These are phyloP conservation scores for Lichtheimia corymbifera DNA, from an alignment of 371 early-diverging fungal genomes.

Conservation along the genomic window DNA sequence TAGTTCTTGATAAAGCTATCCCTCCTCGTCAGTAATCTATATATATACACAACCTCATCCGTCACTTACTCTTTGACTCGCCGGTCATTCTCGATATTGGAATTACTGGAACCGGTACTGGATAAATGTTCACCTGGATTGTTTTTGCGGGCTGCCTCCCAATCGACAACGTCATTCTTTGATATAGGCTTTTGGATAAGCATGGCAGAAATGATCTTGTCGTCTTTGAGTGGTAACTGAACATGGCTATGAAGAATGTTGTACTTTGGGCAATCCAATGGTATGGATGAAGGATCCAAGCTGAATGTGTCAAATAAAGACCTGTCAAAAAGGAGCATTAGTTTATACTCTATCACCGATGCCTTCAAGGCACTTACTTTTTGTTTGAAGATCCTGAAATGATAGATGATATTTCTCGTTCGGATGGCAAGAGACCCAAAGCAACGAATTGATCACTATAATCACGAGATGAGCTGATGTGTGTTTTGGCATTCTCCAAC, in stretches of 20 bases:
- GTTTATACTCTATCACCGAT: too few relatives aligned
- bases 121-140: background rate
- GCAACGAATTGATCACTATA: slow-evolving; percentile 34
- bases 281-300: slow-evolving; percentile 82
- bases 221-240: slow-evolving; percentile 29
- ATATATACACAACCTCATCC: background rate
- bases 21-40: background rate
- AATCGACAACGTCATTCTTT: slow-evolving; percentile 36
- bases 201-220: slow-evolving; percentile 34
- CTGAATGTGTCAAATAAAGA: slow-evolving; percentile 41
- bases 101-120: background rate
- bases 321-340: slow-evolving; percentile 10
- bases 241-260: slow-evolving; percentile 53
- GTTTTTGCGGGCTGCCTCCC: slow-evolving; percentile 23
- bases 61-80: slow-evolving; percentile 8
- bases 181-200: slow-evolving; percentile 49
- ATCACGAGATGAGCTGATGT: background rate
- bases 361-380: slow-evolving; percentile 14
- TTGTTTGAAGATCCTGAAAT: slow-evolving; percentile 17
- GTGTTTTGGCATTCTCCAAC: background rate
- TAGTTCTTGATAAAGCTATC: slow-evolving; percentile 34
- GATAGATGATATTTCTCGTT: slow-evolving; percentile 21
- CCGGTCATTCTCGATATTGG: background rate
- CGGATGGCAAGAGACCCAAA: slow-evolving; percentile 29
- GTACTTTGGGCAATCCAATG: slow-evolving; percentile 38